Evolutionary conservation across 2,329 filamentous ascomycete genomes (phyloP), one percentile per base, ranked within the genome.

Genomic region (Rutstroemia sp.): DNA sequence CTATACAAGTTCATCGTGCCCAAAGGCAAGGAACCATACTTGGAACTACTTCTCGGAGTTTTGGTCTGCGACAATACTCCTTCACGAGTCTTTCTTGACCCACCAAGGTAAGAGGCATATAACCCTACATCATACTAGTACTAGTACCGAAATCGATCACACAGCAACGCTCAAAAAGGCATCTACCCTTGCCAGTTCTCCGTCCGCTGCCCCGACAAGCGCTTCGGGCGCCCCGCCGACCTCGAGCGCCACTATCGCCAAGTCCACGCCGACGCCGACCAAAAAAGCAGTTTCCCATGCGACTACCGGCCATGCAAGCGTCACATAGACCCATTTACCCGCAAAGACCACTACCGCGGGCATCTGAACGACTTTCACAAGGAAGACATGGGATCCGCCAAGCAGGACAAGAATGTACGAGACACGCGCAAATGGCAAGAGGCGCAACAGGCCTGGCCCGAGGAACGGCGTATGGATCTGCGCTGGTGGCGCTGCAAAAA

Each of bases 291-390:
- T 16, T 65, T 67, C 42, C 60, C 60, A 12, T 75, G 72, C 58
- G 59, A 65, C 25, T 65, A 64, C 23, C 48, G 50, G 1, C 63
- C 58, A 12, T 74, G 73, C 47, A 48, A 50, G 23, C 61, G 71
- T 1, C 61, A 63, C 0, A 52, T 57, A 0, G 60, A 66, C 14
- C 71, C 75, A 0, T 79, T 79, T 58, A 73, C 70, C 1, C 66
- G 76, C 7, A 71, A 73, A 51, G 77, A 80, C 57, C 77, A 79
- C 61, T 70, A 75, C 47, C 67, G 72, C 19, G 76, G 78, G 56
- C 77, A 80, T 58, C 65, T 75, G 42, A 67, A 76, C 23, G 74
- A 76, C 51, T 77, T 70, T 56, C 77, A 79, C 60, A 72, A 75
- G 40, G 68, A 73, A 44, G 72, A 76, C 53, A 53, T 70, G 14